phyloP scores from a whole-genome alignment of 805 yeast species.

The Candida arabinofermentans region DNA sequence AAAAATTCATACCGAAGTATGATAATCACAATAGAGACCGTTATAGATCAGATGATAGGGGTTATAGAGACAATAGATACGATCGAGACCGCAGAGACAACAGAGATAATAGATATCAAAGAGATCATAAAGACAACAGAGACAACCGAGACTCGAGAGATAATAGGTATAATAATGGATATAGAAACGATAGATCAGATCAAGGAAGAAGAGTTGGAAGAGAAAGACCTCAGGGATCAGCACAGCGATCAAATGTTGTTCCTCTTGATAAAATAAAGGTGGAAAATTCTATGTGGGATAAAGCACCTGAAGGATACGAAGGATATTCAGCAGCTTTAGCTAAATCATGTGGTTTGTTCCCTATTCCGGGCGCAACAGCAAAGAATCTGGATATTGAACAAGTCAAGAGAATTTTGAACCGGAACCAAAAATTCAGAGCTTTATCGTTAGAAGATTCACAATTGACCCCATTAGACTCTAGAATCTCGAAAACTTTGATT shows the following conservation, averaged over 20 bases:
- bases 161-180: constrained; percentile 10
- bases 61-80: constrained; percentile 1
- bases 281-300: constrained; percentile 61
- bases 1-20: too few species aligned
- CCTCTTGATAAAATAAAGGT: constrained; percentile 52
- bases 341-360: constrained; percentile 73
- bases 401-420: constrained; percentile 20
- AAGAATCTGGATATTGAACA: constrained; percentile 37
- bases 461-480: constrained; percentile 25
- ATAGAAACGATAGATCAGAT: constrained; percentile 15
- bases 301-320: constrained; percentile 66
- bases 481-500: constrained; percentile 22
- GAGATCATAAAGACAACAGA: constrained; percentile 3
- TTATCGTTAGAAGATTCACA: constrained; percentile 19
- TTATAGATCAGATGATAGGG: neutral
- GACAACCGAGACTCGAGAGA: constrained; percentile 14
- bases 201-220: constrained; percentile 15
- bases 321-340: constrained; percentile 71
- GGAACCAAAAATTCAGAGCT: constrained; percentile 10
- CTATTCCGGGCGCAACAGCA: constrained; percentile 56
- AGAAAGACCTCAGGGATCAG: neutral
- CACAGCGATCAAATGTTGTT: constrained; percentile 24
- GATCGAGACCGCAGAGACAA: constrained; percentile 2
- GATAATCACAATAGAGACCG: too few species aligned
- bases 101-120: constrained; percentile 1